Evolutionary conservation across 805 yeast genomes (phyloP), one percentile per base, ranked within the genome.

Genomic region (Kluyveromyces lactis): DNA sequence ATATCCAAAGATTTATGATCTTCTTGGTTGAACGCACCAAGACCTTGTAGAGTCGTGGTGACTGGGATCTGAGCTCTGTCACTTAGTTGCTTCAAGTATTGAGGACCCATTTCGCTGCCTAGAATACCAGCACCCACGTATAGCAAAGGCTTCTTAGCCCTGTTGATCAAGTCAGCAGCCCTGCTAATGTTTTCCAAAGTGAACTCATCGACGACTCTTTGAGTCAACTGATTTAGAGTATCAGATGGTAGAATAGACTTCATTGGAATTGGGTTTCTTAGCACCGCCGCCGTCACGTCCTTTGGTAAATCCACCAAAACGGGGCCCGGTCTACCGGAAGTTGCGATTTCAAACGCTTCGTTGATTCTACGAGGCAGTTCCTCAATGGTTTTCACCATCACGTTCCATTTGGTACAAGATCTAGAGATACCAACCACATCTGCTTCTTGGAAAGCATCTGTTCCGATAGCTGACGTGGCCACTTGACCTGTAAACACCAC

Each of bases 401-500:
- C 97, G 59, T 94, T 92, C 98, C 98, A 92, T 65, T 92, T 92
- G 45, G 98, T 87, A 72, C 98, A 92, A 6, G 95, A 80, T 60
- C 98, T 77, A 4, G 97, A 86, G 56, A 92, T 92, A 53, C 97
- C 98, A 34, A 92, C 77, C 39, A 90, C 94, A 59, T 92, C 98
- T 37, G 98, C 98, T 69, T 92, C 98, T 71, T 92, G 98, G 81
- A 92, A 92, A 19, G 97, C 95, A 63, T 92, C 98, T 11, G 97
- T 90, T 56, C 98, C 98, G 53, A 92, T 92, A 32, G 95, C 89
- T 40, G 81, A 67, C 26, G 98, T 92, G 42, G 95, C 85, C 27
- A 92, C 98, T 73, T 92, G 98, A 43, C 98, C 98, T 3, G 96
- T 77, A 67, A 92, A 92, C 15, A 90, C 97, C 49, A 92, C 89